Evolutionary conservation across 768 basidiomycete genomes (phyloP), one percentile per base, ranked within the genome.

Genomic region (Lentinus tigrinus): DNA sequence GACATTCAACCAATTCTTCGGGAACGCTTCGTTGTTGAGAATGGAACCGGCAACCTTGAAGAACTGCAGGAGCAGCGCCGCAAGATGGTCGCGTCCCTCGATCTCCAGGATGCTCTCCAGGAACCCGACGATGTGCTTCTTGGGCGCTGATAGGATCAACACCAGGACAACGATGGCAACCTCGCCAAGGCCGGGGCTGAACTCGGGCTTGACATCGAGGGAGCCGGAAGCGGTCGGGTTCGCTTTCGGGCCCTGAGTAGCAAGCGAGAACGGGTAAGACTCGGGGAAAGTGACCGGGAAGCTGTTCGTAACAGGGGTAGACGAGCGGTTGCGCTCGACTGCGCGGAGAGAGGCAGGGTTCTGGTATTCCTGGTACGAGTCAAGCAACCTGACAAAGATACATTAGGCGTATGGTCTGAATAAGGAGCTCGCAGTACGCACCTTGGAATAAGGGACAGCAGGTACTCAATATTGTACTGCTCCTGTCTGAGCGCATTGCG

Each of bases 261-360:
- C 66, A 19, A 98, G 78, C 6, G 93, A 87, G 72, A 97, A 95
- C 0, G 96, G 96, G 70, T 98, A 95, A 0, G 95, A 89, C 62
- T 94, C 90, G 0, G 96, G 96, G 74, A 98, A 98, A 1, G 91
- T 89, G 43, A 91, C 85, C 0, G 94, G 95, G 2, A 81, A 69
- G 2, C 77, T 68, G 21, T 85, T 74, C 47, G 85, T 83, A 26
- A 78, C 73, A 3, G 87, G 85, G 2, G 83, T 78, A 1, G 73
- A 77, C 0, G 87, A 80, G 47, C 81, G 83, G 26, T 81, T 83
- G 42, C 83, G 84, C 65, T 89, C 88, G 44, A 98, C 81, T 2
- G 86, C 85, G 52, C 81, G 82, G 39, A 79, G 80, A 19, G 88
- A 89, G 0, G 78, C 81, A 0, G 85, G 77, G 63, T 74, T 85